Evolutionary conservation across 108 stramenopile species (phyloP).

Genomic region (Skeletonema grethae): DNA sequence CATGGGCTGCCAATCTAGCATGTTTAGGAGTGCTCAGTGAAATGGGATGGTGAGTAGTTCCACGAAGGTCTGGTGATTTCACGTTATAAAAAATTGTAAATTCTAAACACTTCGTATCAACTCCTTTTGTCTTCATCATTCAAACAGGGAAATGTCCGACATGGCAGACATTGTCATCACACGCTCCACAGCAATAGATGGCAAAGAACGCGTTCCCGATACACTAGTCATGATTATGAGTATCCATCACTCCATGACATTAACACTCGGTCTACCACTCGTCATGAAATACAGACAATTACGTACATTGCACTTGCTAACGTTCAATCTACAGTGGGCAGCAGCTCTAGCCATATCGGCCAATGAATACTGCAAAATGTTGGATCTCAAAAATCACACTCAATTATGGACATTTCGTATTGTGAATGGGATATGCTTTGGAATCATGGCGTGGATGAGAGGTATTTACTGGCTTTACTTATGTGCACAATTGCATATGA

Average conservation of each 20-base stretch:
- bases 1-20: constrained; percentile 25
- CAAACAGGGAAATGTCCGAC: constrained; percentile 29
- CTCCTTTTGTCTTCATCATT: too few relatives aligned
- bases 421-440: constrained; percentile 28
- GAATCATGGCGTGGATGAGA: constrained; percentile 35
- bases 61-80: too few relatives aligned
- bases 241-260: constrained; percentile 34
- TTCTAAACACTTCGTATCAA: too few relatives aligned
- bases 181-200: constrained; percentile 16
- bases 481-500: constrained; percentile 7
- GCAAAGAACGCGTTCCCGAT: constrained; percentile 26
- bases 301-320: constrained; percentile 19
- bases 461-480: constrained; percentile 26
- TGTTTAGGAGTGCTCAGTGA: constrained; percentile 33
- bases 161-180: constrained; percentile 25
- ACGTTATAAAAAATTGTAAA: too few relatives aligned
- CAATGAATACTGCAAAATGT: constrained; percentile 30
- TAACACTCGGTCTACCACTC: constrained; percentile 24
- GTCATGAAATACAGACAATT: constrained; percentile 32
- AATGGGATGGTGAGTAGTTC: constrained; percentile 24
- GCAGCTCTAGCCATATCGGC: constrained; percentile 28
- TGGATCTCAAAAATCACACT: constrained; percentile 12
- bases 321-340: constrained; percentile 37
- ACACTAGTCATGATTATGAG: constrained; percentile 18
- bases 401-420: constrained; percentile 23